Base-by-base conservation (phyloP, 257 asterid species). In the Cinchona pubescens region DNA sequence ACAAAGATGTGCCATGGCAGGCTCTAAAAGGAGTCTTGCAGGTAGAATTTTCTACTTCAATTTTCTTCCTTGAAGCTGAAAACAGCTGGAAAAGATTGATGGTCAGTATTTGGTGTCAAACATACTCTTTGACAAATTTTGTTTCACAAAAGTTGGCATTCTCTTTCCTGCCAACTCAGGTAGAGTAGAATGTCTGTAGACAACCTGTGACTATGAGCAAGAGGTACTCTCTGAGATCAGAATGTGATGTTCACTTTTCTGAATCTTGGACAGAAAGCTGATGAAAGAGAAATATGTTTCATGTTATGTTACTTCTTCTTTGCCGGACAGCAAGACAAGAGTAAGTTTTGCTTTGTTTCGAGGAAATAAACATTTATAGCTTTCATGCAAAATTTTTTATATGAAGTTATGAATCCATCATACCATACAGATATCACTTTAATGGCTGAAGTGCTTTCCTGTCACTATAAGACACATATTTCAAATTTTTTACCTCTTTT, bases 1-100 rank as follows among this genome's bases (percentile, higher is more conserved):
- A 6, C 16, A 32, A 7, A 48, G 42, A 34, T 21, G 16, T 4
- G 43, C 23, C 29, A 4, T 32, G n/a, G 43, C 43, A 23, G 30
- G 49, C 49, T 64, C 78, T 65, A 15, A 55, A 9, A 46, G 16
- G 43, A 55, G 40, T 37, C 18, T 25, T 42, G 14, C 3, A 21
- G 35, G 15, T 46, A 38, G 34, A 56, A 53, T 29, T 10, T 9
- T 68, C 15, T 38, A 38, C 35, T 40, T 27, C 30, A 35, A n/a
- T 42, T 29, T 69, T 6, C 61, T 69, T 46, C 55, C 23, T 48
- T 45, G 73, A n/a, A 69, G 30, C 42, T 69, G 60, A 69, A 69
- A 69, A 69, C 42, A 45, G 73, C 21, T 19, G 5, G 40, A 27
- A 35, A 27, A 8, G 14, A 45, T 13, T 9, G 29, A 53, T 21